A percentile compares a stretch with the other conserved stretches of the same genome.
phyloP scores from a whole-genome alignment of 2,329 filamentous ascomycete genomes.

The Grosmannia penicillata region DNA sequence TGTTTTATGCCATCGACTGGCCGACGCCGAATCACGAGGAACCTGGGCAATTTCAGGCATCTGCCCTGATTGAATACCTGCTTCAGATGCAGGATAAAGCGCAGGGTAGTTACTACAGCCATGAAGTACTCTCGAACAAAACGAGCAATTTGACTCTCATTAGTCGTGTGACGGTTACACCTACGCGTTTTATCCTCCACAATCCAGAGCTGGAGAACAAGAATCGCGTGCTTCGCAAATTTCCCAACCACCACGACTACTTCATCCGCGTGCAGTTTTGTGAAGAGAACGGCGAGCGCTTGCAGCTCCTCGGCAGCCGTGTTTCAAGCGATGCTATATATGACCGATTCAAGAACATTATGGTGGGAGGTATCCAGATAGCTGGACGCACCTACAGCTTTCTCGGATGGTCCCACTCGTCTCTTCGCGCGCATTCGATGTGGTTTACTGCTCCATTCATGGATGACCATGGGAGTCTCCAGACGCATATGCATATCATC shows the following conservation, averaged over 20 bases:
- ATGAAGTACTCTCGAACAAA: constrained; percentile 11
- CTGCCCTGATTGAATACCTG: constrained; percentile 24
- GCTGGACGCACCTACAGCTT: constrained; percentile 50
- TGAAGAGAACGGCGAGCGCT: constrained; percentile 55
- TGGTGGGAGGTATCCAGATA: constrained; percentile 45
- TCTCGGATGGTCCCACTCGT: constrained; percentile 68
- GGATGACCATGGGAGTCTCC: constrained; percentile 16
- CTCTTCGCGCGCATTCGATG: constrained; percentile 53
- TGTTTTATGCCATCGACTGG: constrained; percentile 37
- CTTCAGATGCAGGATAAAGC: constrained; percentile 23
- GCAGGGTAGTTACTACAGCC: constrained; percentile 2
- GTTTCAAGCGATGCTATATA: constrained; percentile 38
- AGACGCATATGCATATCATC: constrained; percentile 29
- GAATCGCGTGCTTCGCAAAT: constrained; percentile 58
- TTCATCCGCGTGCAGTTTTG: constrained; percentile 60
- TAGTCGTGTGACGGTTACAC: constrained; percentile 43
- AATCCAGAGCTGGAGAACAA: constrained; percentile 53
- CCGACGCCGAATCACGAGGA: constrained; percentile 33
- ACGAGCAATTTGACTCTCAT: constrained; percentile 31
- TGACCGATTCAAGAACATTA: constrained; percentile 42
- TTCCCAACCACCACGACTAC: constrained; percentile 39
- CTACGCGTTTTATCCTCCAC: constrained; percentile 37
- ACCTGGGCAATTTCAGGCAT: constrained; percentile 22
- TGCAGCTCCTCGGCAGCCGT: constrained; percentile 37
- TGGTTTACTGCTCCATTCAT: constrained; percentile 44